phyloP scores from a whole-genome alignment of 1,284 basidiomycete genomes.

The Tylopilus orsonianus region DNA sequence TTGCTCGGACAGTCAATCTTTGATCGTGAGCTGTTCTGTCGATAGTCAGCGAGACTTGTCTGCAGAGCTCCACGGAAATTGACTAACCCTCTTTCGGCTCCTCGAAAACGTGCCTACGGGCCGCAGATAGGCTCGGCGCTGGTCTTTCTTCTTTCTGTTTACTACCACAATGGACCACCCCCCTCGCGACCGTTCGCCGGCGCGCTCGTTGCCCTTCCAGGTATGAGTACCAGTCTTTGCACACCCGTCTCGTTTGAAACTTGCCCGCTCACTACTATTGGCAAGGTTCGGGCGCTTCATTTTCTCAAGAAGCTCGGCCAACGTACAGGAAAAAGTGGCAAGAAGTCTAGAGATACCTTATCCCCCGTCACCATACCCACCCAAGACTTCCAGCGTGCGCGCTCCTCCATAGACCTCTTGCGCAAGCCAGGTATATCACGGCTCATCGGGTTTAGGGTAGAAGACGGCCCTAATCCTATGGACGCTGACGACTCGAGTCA shows the following conservation, averaged over 20 bases:
- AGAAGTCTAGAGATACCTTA: conserved; percentile 24
- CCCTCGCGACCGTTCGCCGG: conserved; percentile 26
- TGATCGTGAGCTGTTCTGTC: not conserved
- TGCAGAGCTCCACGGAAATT: conserved; percentile 16
- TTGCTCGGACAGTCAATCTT: not conserved
- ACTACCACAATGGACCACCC: conserved; percentile 27
- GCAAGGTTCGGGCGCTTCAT: conserved; percentile 38
- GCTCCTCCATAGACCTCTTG: conserved; percentile 34
- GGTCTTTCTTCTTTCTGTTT: conserved; percentile 11
- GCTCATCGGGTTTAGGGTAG: conserved; percentile 35
- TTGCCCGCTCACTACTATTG: conserved; percentile 3
- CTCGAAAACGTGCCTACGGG: conserved; percentile 32
- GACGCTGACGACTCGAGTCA: conserved; percentile 37
- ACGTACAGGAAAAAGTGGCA: conserved; percentile 23
- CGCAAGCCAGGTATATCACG: conserved; percentile 48
- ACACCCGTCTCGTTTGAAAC: conserved; percentile 18
- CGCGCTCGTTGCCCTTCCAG: conserved; percentile 31
- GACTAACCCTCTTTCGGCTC: conserved; percentile 24
- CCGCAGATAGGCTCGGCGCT: conserved; percentile 20
- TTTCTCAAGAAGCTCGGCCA: conserved; percentile 42
- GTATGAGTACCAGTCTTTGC: conserved; percentile 22
- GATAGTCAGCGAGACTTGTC: not conserved
- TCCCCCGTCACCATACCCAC: conserved; percentile 17
- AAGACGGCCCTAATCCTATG: conserved; percentile 29
- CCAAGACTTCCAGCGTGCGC: conserved; percentile 27